Conservation (phyloP, 2,329 filamentous ascomycete species). For the Akanthomyces lecanii region DNA sequence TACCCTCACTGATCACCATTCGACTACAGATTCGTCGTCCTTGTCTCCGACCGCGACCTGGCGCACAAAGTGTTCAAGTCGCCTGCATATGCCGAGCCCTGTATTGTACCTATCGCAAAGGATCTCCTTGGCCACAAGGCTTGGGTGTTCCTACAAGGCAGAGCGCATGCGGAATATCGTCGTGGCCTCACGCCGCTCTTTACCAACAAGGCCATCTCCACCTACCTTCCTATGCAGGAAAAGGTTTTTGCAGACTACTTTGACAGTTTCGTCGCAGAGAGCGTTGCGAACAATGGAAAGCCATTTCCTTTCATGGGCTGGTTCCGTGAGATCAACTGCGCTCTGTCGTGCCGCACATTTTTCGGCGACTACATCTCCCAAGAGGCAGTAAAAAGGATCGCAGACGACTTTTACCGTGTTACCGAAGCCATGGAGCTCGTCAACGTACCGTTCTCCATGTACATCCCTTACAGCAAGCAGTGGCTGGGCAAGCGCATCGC, state of each 20-base stretch:
- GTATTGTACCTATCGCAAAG: slow-evolving; percentile 70
- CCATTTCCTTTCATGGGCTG: slow-evolving; percentile 64
- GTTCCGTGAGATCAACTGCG: slow-evolving; percentile 76
- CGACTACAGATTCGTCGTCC: slow-evolving; percentile 64
- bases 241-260: slow-evolving; percentile 70
- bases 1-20: background rate
- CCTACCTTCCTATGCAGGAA: slow-evolving; percentile 70
- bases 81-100: slow-evolving; percentile 68
- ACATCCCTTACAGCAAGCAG: slow-evolving; percentile 69
- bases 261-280: slow-evolving; percentile 60
- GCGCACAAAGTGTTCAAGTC: slow-evolving; percentile 81
- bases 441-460: slow-evolving; percentile 66
- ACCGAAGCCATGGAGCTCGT: slow-evolving; percentile 76
- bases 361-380: slow-evolving; percentile 76
- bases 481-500: slow-evolving; percentile 75
- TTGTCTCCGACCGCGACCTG: slow-evolving; percentile 72
- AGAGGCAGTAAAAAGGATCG: slow-evolving; percentile 66
- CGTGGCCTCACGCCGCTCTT: slow-evolving; percentile 72
- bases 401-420: slow-evolving; percentile 74
- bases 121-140: slow-evolving; percentile 69
- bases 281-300: slow-evolving; percentile 46
- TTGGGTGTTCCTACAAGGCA: slow-evolving; percentile 78
- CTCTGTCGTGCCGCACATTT: slow-evolving; percentile 73
- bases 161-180: slow-evolving; percentile 71
- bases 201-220: slow-evolving; percentile 65